Evolutionary conservation across 768 basidiomycete species (phyloP), one percentile per base, ranked within the genome.

Genomic region (Xerocomus potaroensis): DNA sequence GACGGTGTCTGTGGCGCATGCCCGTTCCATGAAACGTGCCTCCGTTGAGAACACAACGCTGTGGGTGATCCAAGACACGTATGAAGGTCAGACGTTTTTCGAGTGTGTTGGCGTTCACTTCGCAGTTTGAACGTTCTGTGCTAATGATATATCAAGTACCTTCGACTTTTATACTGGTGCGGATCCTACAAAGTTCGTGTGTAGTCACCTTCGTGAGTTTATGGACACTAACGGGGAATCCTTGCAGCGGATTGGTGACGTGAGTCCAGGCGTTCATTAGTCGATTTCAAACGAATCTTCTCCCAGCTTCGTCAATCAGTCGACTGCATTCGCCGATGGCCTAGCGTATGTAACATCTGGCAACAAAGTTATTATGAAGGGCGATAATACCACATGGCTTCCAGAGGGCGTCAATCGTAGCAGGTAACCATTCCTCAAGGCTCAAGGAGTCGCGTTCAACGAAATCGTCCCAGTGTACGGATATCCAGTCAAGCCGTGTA

Each of bases 321-420:
- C 65, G 14, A 72, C 69, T 40, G 84, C 86, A 4, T 76, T 82
- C 55, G 58, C 69, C 10, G 63, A 70, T 32, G 67, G 73, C 36
- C 73, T 89, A 8, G 79, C 76, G 2, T 87, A 74, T 60, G 73
- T 84, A 12, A 69, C 75, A 11, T 71, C 72, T 18, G 71, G 82
- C 59, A 76, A 75, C 30, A 75, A 72, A 24, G 81, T 86, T 29
- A 73, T 87, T 16, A 90, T 91, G 86, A 79, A 82, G 59, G 85
- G 84, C 11, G 87, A 91, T 51, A 72, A 87, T 58, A 81, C 77
- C 1, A 82, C 74, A 14, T 69, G 64, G 67, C 64, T 90, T 19
- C 53, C 70, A 7, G 40, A 67, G 29, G 84, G 84, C 22, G 69
- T 73, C 45, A 72, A 74, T 51, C 75, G 87, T 36, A 71, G 75